Conservation (phyloP, 495 filamentous ascomycete genomes). For the Penicillium soppii region DNA sequence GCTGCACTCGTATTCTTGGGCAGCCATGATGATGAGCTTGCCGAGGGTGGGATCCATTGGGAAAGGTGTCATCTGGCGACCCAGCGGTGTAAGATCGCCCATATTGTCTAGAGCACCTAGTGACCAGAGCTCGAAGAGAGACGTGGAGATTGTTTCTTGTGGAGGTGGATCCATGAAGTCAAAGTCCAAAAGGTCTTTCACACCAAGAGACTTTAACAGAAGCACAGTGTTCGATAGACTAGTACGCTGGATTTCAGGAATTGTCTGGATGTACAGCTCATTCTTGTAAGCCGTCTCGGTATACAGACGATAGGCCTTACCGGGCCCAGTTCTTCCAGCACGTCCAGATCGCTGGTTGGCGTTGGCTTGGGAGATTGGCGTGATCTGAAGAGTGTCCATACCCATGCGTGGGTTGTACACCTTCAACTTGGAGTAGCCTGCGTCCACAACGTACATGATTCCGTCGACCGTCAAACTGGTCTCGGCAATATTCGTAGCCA, state of each 20-base stretch:
- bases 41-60: conserved; percentile 95
- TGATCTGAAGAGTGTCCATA: conserved; percentile 98
- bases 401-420: conserved; percentile 99
- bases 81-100: conserved; percentile 84
- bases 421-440: conserved; percentile 95
- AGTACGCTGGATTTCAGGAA: conserved; percentile 96
- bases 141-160: conserved; percentile 96
- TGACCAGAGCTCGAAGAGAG: conserved; percentile 97
- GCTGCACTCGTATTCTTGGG: conserved; percentile 83
- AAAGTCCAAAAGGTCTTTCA: conserved; percentile 93
- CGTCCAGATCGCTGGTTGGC: conserved; percentile 90
- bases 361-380: conserved; percentile 96
- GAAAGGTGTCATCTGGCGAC: conserved; percentile 92
- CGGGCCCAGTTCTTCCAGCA: conserved; percentile 92
- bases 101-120: conserved; percentile 92
- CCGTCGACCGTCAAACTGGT: conserved; percentile 98
- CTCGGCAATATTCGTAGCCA: conserved; percentile 98
- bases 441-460: conserved; percentile 98
- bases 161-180: conserved; percentile 99
- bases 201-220: conserved; percentile 89
- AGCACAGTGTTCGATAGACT: conserved; percentile 94
- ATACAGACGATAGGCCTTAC: conserved; percentile 91
- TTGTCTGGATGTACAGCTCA: conserved; percentile 95
- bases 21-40: conserved; percentile 87
- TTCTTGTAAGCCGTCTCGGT: conserved; percentile 95